Base-by-base conservation (phyloP, 495 filamentous ascomycete species). In the Aspergillus sparsus region DNA sequence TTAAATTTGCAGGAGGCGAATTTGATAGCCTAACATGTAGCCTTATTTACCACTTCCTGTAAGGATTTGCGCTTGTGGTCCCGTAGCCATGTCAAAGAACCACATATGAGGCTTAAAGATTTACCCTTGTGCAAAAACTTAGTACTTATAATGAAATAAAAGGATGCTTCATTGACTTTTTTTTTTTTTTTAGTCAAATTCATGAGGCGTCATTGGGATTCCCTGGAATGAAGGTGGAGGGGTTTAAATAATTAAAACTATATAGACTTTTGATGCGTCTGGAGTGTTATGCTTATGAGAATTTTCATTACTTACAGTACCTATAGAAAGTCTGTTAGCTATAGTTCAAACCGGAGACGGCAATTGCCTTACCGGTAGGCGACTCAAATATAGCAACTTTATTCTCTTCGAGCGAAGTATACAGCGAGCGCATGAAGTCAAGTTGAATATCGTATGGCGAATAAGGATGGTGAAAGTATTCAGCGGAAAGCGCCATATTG, bases 81-180 rank as follows among this genome's bases (percentile, higher is more conserved):
- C 47, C 94, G 89, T 8, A 98, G 79, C 95, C 94, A 98, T 1
- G 94, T 97, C 62, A 98, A 74, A 36, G 94, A 85, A 53, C 87
- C 88, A 75, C 94, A 98, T 62, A 98, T 96, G 18, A 98, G 77
- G 67, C 94, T 98, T 15, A 98, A 72, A 3, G 95, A 97, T 85
- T 98, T 98, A n/a, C 94, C 93, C 87, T 93, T 57, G 27, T 10
- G 36, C 1, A 58, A 49, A 27, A 32, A 27, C 31, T 54, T 34
- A 21, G 8, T 13, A 5, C 31, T 49, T 16, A 27, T 13, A 18
- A 9, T 16, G 12, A 11, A 46, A 21, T 27, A 51, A 27, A 27
- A 27, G 21, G 21, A 27, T 27, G 21, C 21, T 3, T 27, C 21
- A 27, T 27, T 27, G 21, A 27, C 21, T 27, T 27, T 27, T 27